phyloP scores from a whole-genome alignment of 176 grass and related monocot genomes.

The Cenchrus fungigraminus region DNA sequence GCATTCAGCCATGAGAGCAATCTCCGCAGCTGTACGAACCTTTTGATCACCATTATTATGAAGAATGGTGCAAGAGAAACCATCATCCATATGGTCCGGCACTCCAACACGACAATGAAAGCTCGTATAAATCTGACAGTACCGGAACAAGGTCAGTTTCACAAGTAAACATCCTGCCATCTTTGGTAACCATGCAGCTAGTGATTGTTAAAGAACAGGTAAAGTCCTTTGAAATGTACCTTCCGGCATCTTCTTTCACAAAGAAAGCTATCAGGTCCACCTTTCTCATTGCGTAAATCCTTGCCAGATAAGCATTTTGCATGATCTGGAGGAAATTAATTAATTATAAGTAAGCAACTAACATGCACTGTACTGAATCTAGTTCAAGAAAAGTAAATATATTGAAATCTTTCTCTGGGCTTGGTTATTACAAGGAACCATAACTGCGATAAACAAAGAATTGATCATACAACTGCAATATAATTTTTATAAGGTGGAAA shows the following conservation, averaged over 20 bases:
- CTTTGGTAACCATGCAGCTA: constrained; percentile 2
- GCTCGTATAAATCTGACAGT: constrained; percentile 60
- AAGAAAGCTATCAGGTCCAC: constrained; percentile 64
- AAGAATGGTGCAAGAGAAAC: constrained; percentile 70
- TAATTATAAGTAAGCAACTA: constrained; percentile 30
- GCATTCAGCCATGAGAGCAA: constrained; percentile 86
- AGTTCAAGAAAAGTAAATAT: neutral
- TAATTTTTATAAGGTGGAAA: neutral
- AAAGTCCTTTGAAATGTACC: constrained; percentile 55
- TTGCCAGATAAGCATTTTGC: constrained; percentile 68
- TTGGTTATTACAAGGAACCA: constrained; percentile 17
- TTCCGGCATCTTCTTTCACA: constrained; percentile 75
- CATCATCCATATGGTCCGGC: constrained; percentile 51
- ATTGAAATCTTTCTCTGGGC: neutral
- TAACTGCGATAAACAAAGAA: constrained; percentile 21
- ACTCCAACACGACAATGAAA: constrained; percentile 75
- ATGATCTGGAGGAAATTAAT: constrained; percentile 71
- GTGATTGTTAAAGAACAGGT: constrained; percentile 24
- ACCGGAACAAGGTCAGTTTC: constrained; percentile 26
- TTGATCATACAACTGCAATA: neutral
- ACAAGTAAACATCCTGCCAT: constrained; percentile 29
- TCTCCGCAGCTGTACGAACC: constrained; percentile 48
- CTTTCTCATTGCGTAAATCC: constrained; percentile 38
- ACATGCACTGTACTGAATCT: neutral
- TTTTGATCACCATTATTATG: constrained; percentile 72